Evolutionary conservation across 2,329 filamentous ascomycete species (phyloP), one percentile per base, ranked within the genome.

Genomic region (Clarireedia paspali): DNA sequence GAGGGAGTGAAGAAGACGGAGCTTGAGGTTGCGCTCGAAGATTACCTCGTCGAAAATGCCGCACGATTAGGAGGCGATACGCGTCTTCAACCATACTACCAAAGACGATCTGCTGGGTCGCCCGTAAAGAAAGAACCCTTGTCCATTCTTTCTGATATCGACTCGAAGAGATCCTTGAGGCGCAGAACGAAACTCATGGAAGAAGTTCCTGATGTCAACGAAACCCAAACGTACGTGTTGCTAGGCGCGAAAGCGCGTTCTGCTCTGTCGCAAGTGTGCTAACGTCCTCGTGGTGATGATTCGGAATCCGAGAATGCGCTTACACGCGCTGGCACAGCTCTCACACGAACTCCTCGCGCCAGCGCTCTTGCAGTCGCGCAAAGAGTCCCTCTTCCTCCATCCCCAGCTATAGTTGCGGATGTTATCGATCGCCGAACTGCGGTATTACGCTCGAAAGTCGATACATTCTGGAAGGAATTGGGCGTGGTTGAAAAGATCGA

Each of bases 1-100:
- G 83, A 89, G 63, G 76, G 78, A 56, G 74, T 86, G 61, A 88
- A 87, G 71, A 96, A 96, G 73, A 76, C 78, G 61, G 90, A 96
- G 49, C 81, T 97, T 58, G 89, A 92, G 68, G 71, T 79, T 57
- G 81, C 81, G 46, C 81, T 95, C 61, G 88, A 95, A 65, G 79
- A 85, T 47, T 85, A 84, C 72, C 81, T 95, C 47, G 78, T 82
- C 63, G 77, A 81, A 60, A 87, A 96, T 74, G 77, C 81, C 64
- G 75, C 80, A 61, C 78, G 77, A 59, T 86, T 88, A 68, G 76
- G 79, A 52, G 75, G 76, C 57, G 82, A 91, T 62, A 73, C 84
- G 54, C 77, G 75, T 55, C 81, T 96, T 68, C 74, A 79, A 59
- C 83, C 87, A 58, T 96, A 90, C 78, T 96, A 89, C 76, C 82